Evolutionary conservation across 768 basidiomycete species (phyloP).

Genomic region (Podaxis sp.): DNA sequence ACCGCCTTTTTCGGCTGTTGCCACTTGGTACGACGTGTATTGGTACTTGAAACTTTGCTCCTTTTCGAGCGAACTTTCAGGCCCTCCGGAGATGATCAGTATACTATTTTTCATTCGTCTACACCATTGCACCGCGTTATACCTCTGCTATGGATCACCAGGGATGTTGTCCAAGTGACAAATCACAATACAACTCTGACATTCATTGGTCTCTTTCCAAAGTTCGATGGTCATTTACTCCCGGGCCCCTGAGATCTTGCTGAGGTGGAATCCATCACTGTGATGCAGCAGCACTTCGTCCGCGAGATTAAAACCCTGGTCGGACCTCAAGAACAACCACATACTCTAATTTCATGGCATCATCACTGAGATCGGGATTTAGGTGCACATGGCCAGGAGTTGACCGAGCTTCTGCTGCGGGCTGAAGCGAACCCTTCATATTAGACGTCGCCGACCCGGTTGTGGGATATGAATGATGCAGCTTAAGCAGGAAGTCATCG

Average conservation of each 20-base stretch:
- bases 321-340: slow-evolving; percentile 46
- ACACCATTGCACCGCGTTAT: no score
- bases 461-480: neutral
- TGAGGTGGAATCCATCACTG: neutral
- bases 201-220: no score
- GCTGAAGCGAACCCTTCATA: neutral
- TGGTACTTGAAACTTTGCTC: no score
- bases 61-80: no score
- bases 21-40: no score
- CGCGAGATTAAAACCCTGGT: slow-evolving; percentile 56
- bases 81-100: no score
- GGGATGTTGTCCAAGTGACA: no score
- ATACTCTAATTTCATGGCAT: slow-evolving; percentile 55
- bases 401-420: neutral
- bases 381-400: slow-evolving; percentile 45
- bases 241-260: neutral
- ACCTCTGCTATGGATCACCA: no score
- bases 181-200: no score
- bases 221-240: no score
- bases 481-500: neutral
- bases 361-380: slow-evolving; percentile 49
- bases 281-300: slow-evolving; percentile 49
- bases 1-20: no score
- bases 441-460: slow-evolving; percentile 47
- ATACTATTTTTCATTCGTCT: no score